A percentile compares a stretch with the other conserved stretches of the same genome.
These are phyloP conservation scores for Akanthomyces dipterigenus DNA, from an alignment of 2,329 filamentous ascomycete genomes.

Conservation along the genomic window DNA sequence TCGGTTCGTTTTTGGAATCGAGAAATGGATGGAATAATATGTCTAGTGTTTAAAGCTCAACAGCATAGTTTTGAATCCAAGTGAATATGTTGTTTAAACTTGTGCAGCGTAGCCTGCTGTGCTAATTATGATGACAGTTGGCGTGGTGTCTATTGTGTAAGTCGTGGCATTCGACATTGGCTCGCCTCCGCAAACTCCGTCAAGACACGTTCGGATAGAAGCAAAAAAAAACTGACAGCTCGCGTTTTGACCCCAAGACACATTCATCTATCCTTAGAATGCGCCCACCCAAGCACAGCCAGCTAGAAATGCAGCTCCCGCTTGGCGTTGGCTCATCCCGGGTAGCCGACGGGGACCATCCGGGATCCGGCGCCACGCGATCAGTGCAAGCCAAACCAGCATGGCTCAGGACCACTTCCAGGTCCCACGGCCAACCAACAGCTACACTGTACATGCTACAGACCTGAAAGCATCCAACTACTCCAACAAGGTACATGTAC, in stretches of 20 bases:
- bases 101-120: not conserved
- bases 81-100: not conserved
- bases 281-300: not conserved
- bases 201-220: too few species aligned
- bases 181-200: too few species aligned
- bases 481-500: not conserved
- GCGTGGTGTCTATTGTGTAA: too few species aligned
- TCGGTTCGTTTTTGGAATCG: not conserved
- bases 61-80: slow-evolving; percentile 9
- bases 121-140: too few species aligned
- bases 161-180: too few species aligned
- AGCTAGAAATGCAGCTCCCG: too few species aligned
- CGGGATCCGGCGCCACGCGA: not conserved
- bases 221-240: too few species aligned
- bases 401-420: not conserved
- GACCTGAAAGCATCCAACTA: not conserved
- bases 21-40: slow-evolving; percentile 3
- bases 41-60: not conserved
- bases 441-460: not conserved
- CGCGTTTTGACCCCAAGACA: too few species aligned
- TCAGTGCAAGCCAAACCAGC: not conserved
- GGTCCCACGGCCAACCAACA: not conserved
- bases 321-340: not conserved
- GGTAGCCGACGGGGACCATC: not conserved
- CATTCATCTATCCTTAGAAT: too few species aligned